A percentile compares a stretch with the other conserved stretches of the same genome.
Evolutionary conservation across 257 asterid species (phyloP).

Genomic region (Salvia miltiorrhiza): DNA sequence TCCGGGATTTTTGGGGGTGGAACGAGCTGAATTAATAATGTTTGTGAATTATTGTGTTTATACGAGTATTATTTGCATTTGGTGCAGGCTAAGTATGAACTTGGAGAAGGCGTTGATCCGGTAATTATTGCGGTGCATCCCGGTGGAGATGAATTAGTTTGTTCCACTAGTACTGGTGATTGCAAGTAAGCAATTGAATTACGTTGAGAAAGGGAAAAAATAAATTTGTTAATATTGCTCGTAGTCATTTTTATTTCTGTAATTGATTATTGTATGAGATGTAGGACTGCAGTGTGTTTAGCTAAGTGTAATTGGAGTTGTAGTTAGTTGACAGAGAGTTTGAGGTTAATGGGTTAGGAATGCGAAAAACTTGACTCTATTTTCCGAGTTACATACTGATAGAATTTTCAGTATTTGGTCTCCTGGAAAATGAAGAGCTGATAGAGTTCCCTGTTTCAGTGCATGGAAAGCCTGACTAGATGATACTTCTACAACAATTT

Average conservation of each 20-base stretch:
- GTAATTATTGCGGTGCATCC: constrained; percentile 77
- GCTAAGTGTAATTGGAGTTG: neutral
- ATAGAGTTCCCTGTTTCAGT: neutral
- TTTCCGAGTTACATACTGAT: neutral
- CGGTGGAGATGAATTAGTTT: constrained; percentile 73
- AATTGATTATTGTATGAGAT: neutral
- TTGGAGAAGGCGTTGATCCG: constrained; percentile 71
- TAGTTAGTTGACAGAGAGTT: neutral
- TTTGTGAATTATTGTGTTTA: neutral
- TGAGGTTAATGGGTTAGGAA: neutral
- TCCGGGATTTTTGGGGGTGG: neutral
- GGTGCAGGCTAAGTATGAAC: constrained; percentile 57
- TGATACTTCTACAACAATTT: neutral
- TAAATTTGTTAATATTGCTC: neutral
- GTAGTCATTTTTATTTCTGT: neutral
- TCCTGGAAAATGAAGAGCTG: neutral
- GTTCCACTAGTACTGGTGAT: constrained; percentile 84
- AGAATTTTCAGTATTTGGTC: neutral
- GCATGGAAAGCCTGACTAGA: neutral
- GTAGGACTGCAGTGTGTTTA: neutral
- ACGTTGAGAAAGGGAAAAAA: neutral
- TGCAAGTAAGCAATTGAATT: constrained; percentile 65
- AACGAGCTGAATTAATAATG: neutral
- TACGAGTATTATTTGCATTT: neutral
- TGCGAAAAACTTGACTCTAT: neutral